Evolutionary conservation across 2,329 filamentous ascomycete species (phyloP).

Genomic region (Fusarium siculi): DNA sequence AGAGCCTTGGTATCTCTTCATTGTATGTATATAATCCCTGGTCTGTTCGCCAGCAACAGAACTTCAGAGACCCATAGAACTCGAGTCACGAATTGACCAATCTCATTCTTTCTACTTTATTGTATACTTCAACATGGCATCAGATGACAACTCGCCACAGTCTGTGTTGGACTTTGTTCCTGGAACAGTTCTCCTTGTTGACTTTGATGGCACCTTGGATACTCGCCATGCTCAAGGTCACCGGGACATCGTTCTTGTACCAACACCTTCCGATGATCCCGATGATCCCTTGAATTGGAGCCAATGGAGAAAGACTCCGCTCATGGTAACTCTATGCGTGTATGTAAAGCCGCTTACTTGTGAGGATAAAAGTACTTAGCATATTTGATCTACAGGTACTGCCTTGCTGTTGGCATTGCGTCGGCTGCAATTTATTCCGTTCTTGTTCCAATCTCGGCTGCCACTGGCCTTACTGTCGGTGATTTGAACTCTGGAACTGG

Average conservation of each 20-base stretch:
- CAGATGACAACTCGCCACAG: not conserved
- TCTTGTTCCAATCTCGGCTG: not conserved
- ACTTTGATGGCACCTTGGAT: not conserved
- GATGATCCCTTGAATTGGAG: not conserved
- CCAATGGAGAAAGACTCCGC: not conserved
- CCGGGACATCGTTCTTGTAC: not conserved
- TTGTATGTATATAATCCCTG: not conserved
- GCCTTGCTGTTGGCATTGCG: not conserved
- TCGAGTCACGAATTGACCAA: not conserved
- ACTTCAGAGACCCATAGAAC: not conserved
- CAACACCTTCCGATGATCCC: not conserved
- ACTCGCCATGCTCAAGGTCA: not conserved
- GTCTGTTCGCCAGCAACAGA: not conserved
- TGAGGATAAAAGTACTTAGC: too few relatives aligned
- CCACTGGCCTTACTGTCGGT: not conserved
- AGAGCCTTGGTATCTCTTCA: not conserved
- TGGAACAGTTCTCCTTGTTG: not conserved
- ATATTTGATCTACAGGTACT: not conserved
- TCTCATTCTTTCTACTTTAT: not conserved
- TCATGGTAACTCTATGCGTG: not conserved
- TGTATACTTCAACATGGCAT: fast-evolving
- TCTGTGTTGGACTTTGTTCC: fast-evolving
- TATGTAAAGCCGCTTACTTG: too few relatives aligned
- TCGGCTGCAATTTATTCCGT: not conserved
- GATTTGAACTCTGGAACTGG: not conserved